Conservation (phyloP, 2,329 filamentous ascomycete species). For the Dothidotthia symphoricarpi region DNA sequence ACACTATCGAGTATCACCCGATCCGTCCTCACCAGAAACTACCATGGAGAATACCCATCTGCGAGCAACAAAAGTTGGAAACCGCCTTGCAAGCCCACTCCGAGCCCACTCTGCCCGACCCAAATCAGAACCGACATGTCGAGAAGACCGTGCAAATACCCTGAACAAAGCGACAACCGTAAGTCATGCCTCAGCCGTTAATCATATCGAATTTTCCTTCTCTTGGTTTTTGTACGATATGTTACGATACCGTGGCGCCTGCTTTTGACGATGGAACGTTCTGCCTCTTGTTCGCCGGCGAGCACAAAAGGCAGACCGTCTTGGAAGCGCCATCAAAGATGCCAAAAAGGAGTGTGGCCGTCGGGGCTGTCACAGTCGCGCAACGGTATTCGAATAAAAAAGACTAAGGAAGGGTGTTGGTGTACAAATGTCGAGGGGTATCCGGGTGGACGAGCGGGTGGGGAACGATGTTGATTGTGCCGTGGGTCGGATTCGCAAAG, state of each 20-base stretch:
- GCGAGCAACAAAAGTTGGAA: slow-evolving; percentile 11
- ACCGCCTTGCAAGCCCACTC: slow-evolving; percentile 6
- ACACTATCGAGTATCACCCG: slow-evolving; percentile 22
- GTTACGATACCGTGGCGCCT: slow-evolving; percentile 4
- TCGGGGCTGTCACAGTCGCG: slow-evolving; percentile 16
- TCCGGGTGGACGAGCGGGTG: slow-evolving; percentile 32
- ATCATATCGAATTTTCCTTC: slow-evolving; percentile 21
- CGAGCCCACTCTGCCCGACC: slow-evolving; percentile 13
- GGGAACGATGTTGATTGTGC: slow-evolving; percentile 36
- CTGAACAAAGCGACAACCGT: slow-evolving; percentile 22
- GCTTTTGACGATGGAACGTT: slow-evolving; percentile 13
- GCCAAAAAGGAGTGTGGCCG: slow-evolving; percentile 10
- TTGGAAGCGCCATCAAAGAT: slow-evolving; percentile 4
- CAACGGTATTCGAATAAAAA: slow-evolving; percentile 20
- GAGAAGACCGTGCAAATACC: slow-evolving; percentile 12
- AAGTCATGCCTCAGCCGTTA: slow-evolving; percentile 24
- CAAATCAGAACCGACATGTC: slow-evolving; percentile 16
- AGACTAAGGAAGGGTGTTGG: slow-evolving; percentile 21
- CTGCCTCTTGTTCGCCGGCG: slow-evolving; percentile 26
- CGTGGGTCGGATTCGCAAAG: slow-evolving; percentile 27
- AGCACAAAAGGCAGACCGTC: slow-evolving; percentile 20
- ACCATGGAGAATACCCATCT: slow-evolving; percentile 11
- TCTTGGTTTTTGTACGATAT: slow-evolving; percentile 7
- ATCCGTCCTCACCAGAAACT: slow-evolving; percentile 5
- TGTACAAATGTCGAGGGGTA: slow-evolving; percentile 31